Evolutionary conservation across 2,329 filamentous ascomycete genomes (phyloP).

Genomic region (Botrytis galanthina): DNA sequence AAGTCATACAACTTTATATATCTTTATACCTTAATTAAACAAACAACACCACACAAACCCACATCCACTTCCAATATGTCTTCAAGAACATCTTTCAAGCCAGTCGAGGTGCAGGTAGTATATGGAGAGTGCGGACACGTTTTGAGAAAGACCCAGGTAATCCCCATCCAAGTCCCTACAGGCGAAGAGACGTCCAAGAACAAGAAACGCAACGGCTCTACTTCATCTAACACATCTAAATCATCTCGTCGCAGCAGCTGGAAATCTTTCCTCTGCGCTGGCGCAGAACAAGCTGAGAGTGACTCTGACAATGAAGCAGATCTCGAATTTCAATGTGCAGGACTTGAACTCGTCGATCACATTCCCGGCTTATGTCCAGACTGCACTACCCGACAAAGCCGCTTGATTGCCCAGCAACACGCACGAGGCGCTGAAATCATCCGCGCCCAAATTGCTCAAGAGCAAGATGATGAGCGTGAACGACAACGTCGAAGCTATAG

Average conservation of each 20-base stretch:
- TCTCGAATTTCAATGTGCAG: not conserved
- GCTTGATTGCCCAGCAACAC: not conserved
- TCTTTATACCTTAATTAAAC: not conserved
- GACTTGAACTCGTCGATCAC: not conserved
- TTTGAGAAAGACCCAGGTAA: conserved; percentile 1
- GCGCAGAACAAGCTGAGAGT: not conserved
- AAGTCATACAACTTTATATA: not conserved
- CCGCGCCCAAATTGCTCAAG: not conserved
- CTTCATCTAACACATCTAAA: not conserved
- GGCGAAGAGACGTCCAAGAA: not conserved
- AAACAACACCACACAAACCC: not conserved
- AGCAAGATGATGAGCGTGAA: conserved; percentile 6
- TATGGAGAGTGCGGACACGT: conserved; percentile 1
- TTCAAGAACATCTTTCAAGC: conserved; percentile 2
- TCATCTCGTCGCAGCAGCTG: conserved; percentile 14
- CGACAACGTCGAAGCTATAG: not conserved
- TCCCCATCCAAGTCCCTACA: not conserved
- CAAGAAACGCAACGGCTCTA: not conserved
- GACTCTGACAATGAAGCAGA: conserved; percentile 10
- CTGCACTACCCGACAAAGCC: not conserved
- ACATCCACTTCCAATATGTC: not conserved
- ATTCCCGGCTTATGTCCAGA: not conserved
- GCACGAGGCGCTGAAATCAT: not conserved
- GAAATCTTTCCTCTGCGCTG: conserved; percentile 5
- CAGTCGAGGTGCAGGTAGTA: not conserved